phyloP scores from a whole-genome alignment of 2,329 filamentous ascomycete genomes.

The Epichloe glyceriae region DNA sequence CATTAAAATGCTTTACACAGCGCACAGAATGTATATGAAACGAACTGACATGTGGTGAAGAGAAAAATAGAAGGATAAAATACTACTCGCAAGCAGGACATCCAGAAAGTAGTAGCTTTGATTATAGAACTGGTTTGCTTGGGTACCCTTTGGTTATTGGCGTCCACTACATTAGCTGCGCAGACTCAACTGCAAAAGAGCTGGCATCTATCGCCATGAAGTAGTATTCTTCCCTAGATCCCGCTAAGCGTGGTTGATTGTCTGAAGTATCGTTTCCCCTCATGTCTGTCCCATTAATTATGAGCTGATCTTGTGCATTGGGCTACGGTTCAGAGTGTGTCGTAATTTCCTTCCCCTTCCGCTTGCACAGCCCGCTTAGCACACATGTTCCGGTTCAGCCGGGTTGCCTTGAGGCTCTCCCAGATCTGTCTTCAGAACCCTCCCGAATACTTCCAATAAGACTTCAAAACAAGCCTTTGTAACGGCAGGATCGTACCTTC shows the following conservation, averaged over 20 bases:
- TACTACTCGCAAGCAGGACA: background rate
- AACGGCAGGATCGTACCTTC: slow-evolving; percentile 81
- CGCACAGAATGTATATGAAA: background rate
- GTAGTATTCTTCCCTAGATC: background rate
- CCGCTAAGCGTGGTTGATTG: too few relatives aligned
- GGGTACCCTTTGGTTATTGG: background rate
- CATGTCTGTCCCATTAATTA: background rate
- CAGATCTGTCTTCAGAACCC: slow-evolving; percentile 66
- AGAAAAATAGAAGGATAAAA: background rate
- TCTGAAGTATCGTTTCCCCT: too few relatives aligned
- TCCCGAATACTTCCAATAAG: slow-evolving; percentile 70
- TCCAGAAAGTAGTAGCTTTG: background rate
- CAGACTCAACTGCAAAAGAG: background rate
- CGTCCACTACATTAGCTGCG: background rate
- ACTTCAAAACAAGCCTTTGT: slow-evolving; percentile 85
- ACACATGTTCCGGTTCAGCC: slow-evolving; percentile 58
- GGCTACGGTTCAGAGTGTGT: too few relatives aligned
- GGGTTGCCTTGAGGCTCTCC: slow-evolving; percentile 51
- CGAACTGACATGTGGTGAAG: background rate
- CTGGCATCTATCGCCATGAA: background rate
- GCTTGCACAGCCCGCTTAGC: slow-evolving; percentile 25
- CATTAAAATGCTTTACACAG: background rate
- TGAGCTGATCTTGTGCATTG: background rate
- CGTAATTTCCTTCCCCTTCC: too few relatives aligned
- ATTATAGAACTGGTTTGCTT: background rate